Evolutionary conservation across 805 yeast species (phyloP).

Genomic region (Saturnispora zaruensis): DNA sequence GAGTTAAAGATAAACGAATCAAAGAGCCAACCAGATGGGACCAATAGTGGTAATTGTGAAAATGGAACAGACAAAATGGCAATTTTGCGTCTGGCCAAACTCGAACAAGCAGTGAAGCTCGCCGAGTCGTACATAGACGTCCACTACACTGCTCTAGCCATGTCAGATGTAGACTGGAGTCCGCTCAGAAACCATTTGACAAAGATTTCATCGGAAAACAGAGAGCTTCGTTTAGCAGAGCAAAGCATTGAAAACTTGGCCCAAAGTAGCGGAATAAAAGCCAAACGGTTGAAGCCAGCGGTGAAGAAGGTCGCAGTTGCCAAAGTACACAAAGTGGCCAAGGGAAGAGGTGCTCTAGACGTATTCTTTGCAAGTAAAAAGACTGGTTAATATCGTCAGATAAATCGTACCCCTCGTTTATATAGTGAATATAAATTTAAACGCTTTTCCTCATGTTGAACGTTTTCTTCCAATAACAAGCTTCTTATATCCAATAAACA

Average conservation of each 20-base stretch:
- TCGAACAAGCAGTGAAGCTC: not conserved
- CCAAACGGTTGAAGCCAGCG: conserved; percentile 1
- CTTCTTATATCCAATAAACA: conserved; percentile 7
- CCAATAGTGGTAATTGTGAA: not conserved
- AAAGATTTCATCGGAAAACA: conserved; percentile 16
- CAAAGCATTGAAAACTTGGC: conserved; percentile 24
- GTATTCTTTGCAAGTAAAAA: conserved; percentile 45
- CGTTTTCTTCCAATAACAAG: not conserved
- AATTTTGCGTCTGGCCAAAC: not conserved
- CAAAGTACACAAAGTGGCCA: conserved; percentile 27
- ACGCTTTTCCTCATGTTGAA: not conserved
- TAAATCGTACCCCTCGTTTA: conserved; percentile 9
- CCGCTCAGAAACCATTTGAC: conserved; percentile 5
- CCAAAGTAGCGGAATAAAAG: conserved; percentile 19
- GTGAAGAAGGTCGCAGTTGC: conserved; percentile 26
- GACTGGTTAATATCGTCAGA: not conserved
- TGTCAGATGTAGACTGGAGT: not conserved
- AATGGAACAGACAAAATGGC: not conserved
- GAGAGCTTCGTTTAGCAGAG: conserved; percentile 21
- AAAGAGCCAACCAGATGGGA: not conserved
- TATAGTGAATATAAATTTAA: not conserved
- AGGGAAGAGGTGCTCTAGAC: conserved; percentile 60
- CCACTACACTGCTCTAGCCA: not conserved
- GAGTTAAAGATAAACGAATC: not conserved
- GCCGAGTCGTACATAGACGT: not conserved